These are phyloP conservation scores for Tetrapisispora nanseiensis DNA, from an alignment of 805 yeast genomes.

Conservation along the genomic window DNA sequence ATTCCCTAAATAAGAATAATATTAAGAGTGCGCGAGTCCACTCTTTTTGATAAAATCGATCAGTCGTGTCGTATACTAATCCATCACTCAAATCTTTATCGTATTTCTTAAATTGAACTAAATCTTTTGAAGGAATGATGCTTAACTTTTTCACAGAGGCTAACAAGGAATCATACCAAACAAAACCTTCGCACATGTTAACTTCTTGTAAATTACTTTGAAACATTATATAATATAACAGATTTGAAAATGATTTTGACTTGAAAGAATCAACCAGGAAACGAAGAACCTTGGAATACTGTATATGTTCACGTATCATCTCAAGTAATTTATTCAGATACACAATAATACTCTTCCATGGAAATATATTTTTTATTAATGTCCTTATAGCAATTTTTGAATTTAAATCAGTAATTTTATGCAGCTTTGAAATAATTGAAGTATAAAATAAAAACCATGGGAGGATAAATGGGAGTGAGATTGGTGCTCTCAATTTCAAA, in stretches of 20 bases:
- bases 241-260: background rate
- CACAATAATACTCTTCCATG: conserved; percentile 56
- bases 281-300: background rate
- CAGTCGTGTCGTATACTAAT: conserved; percentile 31
- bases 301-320: background rate
- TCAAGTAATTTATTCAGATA: conserved; percentile 45
- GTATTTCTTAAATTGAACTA: conserved; percentile 25
- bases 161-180: conserved; percentile 63
- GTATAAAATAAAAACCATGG: conserved; percentile 68
- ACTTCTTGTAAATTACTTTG: conserved; percentile 53
- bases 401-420: conserved; percentile 12
- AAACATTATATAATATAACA: background rate
- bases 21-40: conserved; percentile 13
- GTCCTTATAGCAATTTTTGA: conserved; percentile 18
- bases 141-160: conserved; percentile 7
- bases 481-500: conserved; percentile 22
- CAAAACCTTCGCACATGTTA: conserved; percentile 76
- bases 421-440: conserved; percentile 48
- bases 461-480: conserved; percentile 61
- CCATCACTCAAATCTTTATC: conserved; percentile 58
- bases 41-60: conserved; percentile 17
- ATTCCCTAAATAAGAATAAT: background rate
- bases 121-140: background rate
- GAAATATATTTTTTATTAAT: conserved; percentile 44
- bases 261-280: background rate